Evolutionary conservation across 805 yeast genomes (phyloP).

Genomic region (Monosporozyma unispora): DNA sequence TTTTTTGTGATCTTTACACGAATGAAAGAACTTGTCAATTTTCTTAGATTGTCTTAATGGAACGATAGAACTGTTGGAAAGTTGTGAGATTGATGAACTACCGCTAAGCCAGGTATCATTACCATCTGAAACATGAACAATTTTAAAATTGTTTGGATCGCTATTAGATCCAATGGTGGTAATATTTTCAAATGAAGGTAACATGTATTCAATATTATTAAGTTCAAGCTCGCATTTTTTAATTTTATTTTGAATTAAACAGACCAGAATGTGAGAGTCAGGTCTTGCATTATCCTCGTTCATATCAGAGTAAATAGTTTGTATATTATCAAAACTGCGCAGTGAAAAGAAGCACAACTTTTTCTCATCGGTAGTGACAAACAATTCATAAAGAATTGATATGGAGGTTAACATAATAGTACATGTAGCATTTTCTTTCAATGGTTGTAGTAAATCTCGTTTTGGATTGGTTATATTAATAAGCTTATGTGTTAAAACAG

Average conservation of each 20-base stretch:
- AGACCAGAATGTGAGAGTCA: background rate
- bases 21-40: background rate
- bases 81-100: slow-evolving; percentile 1
- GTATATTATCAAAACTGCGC: background rate
- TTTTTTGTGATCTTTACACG: background rate
- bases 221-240: background rate
- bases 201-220: background rate
- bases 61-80: background rate
- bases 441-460: background rate
- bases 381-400: background rate
- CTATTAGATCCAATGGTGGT: slow-evolving; percentile 1
- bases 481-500: slow-evolving; percentile 4
- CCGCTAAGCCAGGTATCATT: slow-evolving; percentile 3
- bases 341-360: background rate
- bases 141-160: background rate
- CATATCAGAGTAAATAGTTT: background rate
- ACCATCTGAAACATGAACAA: background rate
- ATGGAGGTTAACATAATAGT: background rate
- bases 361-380: background rate
- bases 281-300: background rate
- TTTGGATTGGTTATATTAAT: slow-evolving; percentile 9
- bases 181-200: background rate
- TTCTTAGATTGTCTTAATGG: background rate
- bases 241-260: background rate
- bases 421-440: background rate